phyloP scores from a whole-genome alignment of 352 stramenopile species.

The Pythium dissimile region DNA sequence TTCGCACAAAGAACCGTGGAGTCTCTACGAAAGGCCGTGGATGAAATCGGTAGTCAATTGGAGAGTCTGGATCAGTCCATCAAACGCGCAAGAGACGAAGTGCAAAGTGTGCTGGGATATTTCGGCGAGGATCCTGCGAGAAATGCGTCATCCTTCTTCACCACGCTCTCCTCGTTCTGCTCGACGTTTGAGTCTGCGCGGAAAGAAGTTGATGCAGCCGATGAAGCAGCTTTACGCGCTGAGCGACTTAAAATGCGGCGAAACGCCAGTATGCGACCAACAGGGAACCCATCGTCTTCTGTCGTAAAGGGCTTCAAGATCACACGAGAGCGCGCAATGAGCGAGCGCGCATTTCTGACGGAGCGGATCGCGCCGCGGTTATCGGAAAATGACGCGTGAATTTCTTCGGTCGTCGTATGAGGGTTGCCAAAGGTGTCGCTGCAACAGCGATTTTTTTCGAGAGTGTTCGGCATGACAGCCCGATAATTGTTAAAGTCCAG shows the following conservation, averaged over 20 bases:
- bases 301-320: background rate
- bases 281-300: background rate
- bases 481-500: no score
- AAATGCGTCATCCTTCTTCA: slow-evolving; percentile 74
- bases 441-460: no score
- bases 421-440: no score
- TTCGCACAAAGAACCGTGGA: slow-evolving; percentile 12
- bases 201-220: slow-evolving; percentile 63
- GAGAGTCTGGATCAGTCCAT: slow-evolving; percentile 35
- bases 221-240: slow-evolving; percentile 47
- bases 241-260: slow-evolving; percentile 66
- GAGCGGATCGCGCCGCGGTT: background rate
- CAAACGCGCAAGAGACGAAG: slow-evolving; percentile 40
- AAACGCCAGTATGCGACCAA: slow-evolving; percentile 13
- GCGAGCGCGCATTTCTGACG: slow-evolving; percentile 6
- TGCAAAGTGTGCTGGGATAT: slow-evolving; percentile 79
- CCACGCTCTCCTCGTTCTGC: slow-evolving; percentile 81
- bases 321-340: slow-evolving; percentile 13
- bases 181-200: slow-evolving; percentile 61
- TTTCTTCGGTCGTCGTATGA: no score
- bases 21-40: slow-evolving; percentile 32
- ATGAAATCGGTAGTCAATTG: slow-evolving; percentile 47
- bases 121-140: slow-evolving; percentile 81
- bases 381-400: background rate
- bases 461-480: no score